Conservation (phyloP, 83 land plant species). For the Larix sibirica region DNA sequence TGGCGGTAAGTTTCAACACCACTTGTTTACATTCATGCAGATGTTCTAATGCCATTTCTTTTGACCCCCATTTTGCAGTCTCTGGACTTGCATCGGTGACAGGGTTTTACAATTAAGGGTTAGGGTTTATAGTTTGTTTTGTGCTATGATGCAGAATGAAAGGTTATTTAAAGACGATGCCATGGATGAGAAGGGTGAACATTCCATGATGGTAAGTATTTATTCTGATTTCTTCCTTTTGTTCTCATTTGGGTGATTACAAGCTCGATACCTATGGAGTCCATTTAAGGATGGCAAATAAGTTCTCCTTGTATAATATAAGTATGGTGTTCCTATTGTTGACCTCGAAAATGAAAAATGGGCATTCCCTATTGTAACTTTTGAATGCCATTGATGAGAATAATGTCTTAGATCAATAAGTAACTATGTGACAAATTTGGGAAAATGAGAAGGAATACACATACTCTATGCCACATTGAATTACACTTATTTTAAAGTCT, state of each 20-base stretch:
- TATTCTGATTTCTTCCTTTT: no score
- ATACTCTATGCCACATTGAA: no score
- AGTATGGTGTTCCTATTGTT: background rate
- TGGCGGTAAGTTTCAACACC: background rate
- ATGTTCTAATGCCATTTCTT: no score
- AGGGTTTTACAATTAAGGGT: background rate
- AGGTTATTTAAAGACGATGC: conserved; percentile 86
- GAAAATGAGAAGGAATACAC: no score
- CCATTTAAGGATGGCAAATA: background rate
- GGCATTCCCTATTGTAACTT: no score
- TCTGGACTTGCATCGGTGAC: no score
- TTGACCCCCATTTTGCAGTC: background rate
- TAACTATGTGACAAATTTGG: background rate
- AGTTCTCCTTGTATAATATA: background rate
- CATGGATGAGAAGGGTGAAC: conserved; percentile 92
- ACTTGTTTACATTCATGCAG: background rate
- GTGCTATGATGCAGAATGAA: conserved; percentile 42
- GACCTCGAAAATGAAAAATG: background rate
- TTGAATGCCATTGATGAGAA: no score
- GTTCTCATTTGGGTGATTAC: no score
- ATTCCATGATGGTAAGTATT: conserved; percentile 85
- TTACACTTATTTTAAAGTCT: no score
- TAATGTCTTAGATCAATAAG: background rate
- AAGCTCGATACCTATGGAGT: no score
- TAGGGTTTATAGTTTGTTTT: conserved; percentile 15